Conservation (phyloP, 1,284 basidiomycete genomes). For the Boletus calvinii region DNA sequence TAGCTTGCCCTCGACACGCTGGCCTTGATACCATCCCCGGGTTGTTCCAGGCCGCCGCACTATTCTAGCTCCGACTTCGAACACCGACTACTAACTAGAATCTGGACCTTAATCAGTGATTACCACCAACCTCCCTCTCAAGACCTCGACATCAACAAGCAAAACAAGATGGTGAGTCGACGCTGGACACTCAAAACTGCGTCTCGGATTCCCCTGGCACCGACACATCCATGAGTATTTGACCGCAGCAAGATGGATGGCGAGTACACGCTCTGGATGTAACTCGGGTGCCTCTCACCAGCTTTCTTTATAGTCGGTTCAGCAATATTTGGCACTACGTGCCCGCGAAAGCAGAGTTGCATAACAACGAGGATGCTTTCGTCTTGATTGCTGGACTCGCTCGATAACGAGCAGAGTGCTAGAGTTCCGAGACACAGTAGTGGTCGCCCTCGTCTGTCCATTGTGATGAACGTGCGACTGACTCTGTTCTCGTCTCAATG, state of each 20-base stretch:
- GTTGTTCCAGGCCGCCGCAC: too few relatives aligned
- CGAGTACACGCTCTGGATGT: slow-evolving; percentile 23
- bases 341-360: slow-evolving; percentile 26
- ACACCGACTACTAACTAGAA: too few relatives aligned
- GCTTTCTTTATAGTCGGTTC: slow-evolving; percentile 22
- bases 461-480: slow-evolving; percentile 42
- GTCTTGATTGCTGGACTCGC: slow-evolving; percentile 32
- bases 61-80: too few relatives aligned
- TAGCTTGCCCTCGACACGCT: too few relatives aligned
- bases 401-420: slow-evolving; percentile 36
- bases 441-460: slow-evolving; percentile 33
- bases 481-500: slow-evolving; percentile 76
- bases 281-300: neutral
- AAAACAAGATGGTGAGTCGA: slow-evolving; percentile 29
- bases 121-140: slow-evolving; percentile 17
- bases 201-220: slow-evolving; percentile 24
- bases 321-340: slow-evolving; percentile 16
- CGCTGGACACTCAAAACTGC: slow-evolving; percentile 3
- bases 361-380: slow-evolving; percentile 23
- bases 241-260: slow-evolving; percentile 26
- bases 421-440: slow-evolving; percentile 74
- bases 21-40: too few relatives aligned
- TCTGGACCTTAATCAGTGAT: too few relatives aligned
- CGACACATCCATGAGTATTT: slow-evolving; percentile 17
- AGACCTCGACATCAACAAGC: slow-evolving; percentile 15